Percentiles rank a stretch among this genome's conserved stretches.
Conservation (phyloP, 2,329 filamentous ascomycete genomes). For the Colletotrichum sidae region DNA sequence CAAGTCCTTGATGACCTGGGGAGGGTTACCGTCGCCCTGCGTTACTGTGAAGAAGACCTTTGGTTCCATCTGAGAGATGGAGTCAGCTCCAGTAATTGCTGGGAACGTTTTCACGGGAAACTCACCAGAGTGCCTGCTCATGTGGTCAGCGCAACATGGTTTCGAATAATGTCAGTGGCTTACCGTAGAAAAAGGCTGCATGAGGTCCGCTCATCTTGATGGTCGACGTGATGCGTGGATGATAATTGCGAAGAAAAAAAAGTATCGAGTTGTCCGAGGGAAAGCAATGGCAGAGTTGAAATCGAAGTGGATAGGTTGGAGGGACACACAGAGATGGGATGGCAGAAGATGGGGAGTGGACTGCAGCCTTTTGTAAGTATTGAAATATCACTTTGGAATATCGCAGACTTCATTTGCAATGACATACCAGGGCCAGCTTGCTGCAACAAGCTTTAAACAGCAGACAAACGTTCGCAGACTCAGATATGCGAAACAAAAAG, state of each 20-base stretch:
- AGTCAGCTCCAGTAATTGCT: conserved; percentile 37
- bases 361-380: too few species aligned
- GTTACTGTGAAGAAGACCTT: conserved; percentile 88
- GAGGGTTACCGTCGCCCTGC: conserved; percentile 67
- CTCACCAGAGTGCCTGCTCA: conserved; percentile 50
- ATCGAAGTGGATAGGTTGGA: neutral
- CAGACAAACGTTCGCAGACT: too few species aligned
- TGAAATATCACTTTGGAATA: too few species aligned
- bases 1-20: conserved; percentile 64
- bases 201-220: conserved; percentile 54
- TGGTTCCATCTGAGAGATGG: conserved; percentile 74
- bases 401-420: too few species aligned
- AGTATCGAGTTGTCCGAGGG: neutral
- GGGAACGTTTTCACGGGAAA: neutral
- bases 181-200: conserved; percentile 70
- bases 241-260: neutral
- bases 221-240: neutral
- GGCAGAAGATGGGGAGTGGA: too few species aligned
- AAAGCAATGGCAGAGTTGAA: neutral
- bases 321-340: neutral
- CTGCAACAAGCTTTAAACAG: too few species aligned
- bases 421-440: too few species aligned
- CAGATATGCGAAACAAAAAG: too few species aligned
- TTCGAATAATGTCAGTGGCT: conserved; percentile 27
- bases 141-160: conserved; percentile 5